Conservation (phyloP, 768 basidiomycete genomes). For the Leucosporidium scottii region DNA sequence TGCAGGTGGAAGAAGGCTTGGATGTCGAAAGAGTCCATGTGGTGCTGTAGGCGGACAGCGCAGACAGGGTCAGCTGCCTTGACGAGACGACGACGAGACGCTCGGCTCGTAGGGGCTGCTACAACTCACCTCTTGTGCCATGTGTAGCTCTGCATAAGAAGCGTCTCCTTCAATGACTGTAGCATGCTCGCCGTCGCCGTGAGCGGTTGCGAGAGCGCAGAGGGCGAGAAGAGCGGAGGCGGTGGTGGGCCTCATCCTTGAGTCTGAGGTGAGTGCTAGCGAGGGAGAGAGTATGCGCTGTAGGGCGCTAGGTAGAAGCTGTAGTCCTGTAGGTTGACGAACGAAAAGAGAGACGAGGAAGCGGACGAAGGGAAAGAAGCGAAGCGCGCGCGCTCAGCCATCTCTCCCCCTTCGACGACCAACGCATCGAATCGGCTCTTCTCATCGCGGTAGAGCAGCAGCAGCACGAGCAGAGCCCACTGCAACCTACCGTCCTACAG, state of each 20-base stretch:
- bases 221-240: conserved; percentile 43
- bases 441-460: background rate
- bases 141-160: conserved; percentile 84
- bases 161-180: conserved; percentile 50
- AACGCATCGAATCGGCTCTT: background rate
- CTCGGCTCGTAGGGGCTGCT: too few relatives aligned
- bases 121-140: conserved; percentile 86
- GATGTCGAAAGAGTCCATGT: conserved; percentile 44
- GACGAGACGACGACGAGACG: background rate
- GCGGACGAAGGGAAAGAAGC: background rate
- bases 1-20: conserved; percentile 91
- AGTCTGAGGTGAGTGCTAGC: background rate
- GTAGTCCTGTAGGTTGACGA: background rate
- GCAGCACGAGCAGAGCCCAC: too few relatives aligned
- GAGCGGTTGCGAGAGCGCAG: conserved; percentile 46
- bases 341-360: background rate
- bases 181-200: conserved; percentile 58
- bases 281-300: background rate
- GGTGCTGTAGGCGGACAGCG: conserved; percentile 10
- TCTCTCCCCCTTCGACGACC: too few relatives aligned
- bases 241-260: background rate
- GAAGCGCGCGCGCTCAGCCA: background rate
- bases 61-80: background rate
- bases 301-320: background rate
- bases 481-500: background rate